These are phyloP conservation scores for Chrysanthemum makinoi DNA, from an alignment of 129 eudicot species.

Conservation along the genomic window DNA sequence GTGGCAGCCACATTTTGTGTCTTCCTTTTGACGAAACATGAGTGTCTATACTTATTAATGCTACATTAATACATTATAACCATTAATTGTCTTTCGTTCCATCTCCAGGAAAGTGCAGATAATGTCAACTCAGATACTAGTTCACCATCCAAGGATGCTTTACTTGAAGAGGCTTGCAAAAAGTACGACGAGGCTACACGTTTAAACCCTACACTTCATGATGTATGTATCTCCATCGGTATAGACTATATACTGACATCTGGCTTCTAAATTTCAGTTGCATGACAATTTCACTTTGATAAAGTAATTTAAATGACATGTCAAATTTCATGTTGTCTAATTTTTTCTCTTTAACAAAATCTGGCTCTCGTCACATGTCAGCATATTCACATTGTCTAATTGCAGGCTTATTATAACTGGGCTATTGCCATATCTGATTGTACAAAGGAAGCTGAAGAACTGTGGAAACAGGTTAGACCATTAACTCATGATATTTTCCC, in stretches of 20 bases:
- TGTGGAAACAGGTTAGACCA: conserved; percentile 77
- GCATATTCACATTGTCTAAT: conserved; percentile 9
- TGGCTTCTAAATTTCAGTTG: background rate
- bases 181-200: conserved; percentile 90
- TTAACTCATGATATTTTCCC: background rate
- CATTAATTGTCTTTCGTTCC: conserved; percentile 17
- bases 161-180: conserved; percentile 96
- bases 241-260: conserved; percentile 9
- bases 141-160: conserved; percentile 90
- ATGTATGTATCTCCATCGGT: conserved; percentile 34
- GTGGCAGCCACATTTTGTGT: background rate
- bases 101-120: conserved; percentile 93
- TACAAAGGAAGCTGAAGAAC: conserved; percentile 94
- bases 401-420: conserved; percentile 92
- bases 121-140: conserved; percentile 75
- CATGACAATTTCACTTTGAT: conserved; percentile 5
- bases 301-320: background rate
- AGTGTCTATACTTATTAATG: conserved; percentile 18
- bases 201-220: conserved; percentile 92
- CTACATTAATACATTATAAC: background rate
- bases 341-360: background rate
- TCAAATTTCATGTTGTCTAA: conserved; percentile 6
- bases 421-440: conserved; percentile 97
- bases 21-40: conserved; percentile 10
- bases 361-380: background rate